These are phyloP conservation scores for Verticillium longisporum DNA, from an alignment of 2,329 filamentous ascomycete genomes.

Conservation along the genomic window DNA sequence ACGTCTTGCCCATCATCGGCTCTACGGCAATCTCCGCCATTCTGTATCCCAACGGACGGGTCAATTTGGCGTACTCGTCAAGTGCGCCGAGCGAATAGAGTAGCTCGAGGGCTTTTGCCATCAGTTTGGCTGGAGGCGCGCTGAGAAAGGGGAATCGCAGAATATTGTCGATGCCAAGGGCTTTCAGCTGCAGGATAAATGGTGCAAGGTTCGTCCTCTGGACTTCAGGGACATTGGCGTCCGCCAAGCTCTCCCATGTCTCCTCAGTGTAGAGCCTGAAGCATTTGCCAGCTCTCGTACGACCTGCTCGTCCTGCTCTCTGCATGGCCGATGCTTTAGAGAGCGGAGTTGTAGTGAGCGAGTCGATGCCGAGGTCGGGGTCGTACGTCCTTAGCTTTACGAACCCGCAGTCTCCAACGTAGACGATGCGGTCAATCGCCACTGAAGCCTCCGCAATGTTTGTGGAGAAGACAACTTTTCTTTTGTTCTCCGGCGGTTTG, in stretches of 20 bases:
- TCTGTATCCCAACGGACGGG: slow-evolving; percentile 74
- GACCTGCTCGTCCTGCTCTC: slow-evolving; percentile 80
- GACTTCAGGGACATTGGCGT: slow-evolving; percentile 79
- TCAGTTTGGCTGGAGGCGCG: slow-evolving; percentile 74
- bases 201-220: slow-evolving; percentile 88
- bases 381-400: slow-evolving; percentile 87
- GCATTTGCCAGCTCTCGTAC: slow-evolving; percentile 87
- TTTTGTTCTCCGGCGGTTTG: slow-evolving; percentile 68
- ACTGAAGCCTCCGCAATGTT: slow-evolving; percentile 97
- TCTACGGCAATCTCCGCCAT: slow-evolving; percentile 94
- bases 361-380: slow-evolving; percentile 78
- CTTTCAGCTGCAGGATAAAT: slow-evolving; percentile 84
- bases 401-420: slow-evolving; percentile 84
- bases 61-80: slow-evolving; percentile 85
- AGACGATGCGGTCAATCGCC: slow-evolving; percentile 87
- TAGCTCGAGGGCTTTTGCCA: slow-evolving; percentile 80
- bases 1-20: slow-evolving; percentile 89
- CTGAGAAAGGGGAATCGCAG: slow-evolving; percentile 85
- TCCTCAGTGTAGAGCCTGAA: slow-evolving; percentile 85
- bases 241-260: slow-evolving; percentile 57
- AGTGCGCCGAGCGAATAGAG: slow-evolving; percentile 81
- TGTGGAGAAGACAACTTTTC: slow-evolving; percentile 89
- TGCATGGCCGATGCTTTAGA: slow-evolving; percentile 93
- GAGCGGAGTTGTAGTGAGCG: slow-evolving; percentile 71
- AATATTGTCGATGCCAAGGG: slow-evolving; percentile 90